These are phyloP conservation scores for Hericium erinaceus DNA, from an alignment of 768 basidiomycete genomes.

Conservation along the genomic window DNA sequence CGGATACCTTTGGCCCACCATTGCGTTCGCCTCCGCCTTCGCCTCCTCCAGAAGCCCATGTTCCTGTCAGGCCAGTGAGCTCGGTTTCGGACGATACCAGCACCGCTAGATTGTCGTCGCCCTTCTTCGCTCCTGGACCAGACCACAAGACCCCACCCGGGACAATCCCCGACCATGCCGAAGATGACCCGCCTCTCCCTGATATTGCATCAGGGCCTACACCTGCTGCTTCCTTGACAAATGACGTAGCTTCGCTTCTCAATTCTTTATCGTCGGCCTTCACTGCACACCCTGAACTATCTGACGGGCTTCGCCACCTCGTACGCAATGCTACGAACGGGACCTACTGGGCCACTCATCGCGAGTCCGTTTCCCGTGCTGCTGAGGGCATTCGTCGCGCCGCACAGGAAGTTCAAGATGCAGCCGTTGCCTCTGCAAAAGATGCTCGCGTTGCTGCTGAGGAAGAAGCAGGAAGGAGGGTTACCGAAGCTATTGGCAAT, in stretches of 20 bases:
- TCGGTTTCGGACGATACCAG: neutral
- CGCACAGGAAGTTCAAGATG: conserved; percentile 24
- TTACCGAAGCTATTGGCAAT: conserved; percentile 53
- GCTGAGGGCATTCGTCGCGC: conserved; percentile 44
- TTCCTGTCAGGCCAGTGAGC: neutral
- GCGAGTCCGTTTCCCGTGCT: conserved; percentile 47
- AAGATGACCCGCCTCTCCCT: conserved; percentile 43
- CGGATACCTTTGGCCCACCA: conserved; percentile 11
- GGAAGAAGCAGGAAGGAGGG: conserved; percentile 53
- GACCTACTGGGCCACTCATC: conserved; percentile 60
- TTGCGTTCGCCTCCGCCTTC: neutral
- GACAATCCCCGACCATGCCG: neutral
- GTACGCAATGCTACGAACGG: conserved; percentile 52
- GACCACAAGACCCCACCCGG: too few relatives aligned
- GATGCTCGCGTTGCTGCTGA: conserved; percentile 43
- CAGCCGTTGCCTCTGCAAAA: conserved; percentile 30
- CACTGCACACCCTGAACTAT: conserved; percentile 60
- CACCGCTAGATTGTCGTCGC: too few relatives aligned
- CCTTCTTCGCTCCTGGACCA: too few relatives aligned
- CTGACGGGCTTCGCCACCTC: conserved; percentile 58
- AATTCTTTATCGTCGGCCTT: conserved; percentile 46
- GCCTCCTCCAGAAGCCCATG: conserved; percentile 4
- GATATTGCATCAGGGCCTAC: conserved; percentile 27
- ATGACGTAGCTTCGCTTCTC: conserved; percentile 58
- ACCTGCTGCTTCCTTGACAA: conserved; percentile 39